Conservation (phyloP, 2,329 filamentous ascomycete species). For the Tolypocladium paradoxum region DNA sequence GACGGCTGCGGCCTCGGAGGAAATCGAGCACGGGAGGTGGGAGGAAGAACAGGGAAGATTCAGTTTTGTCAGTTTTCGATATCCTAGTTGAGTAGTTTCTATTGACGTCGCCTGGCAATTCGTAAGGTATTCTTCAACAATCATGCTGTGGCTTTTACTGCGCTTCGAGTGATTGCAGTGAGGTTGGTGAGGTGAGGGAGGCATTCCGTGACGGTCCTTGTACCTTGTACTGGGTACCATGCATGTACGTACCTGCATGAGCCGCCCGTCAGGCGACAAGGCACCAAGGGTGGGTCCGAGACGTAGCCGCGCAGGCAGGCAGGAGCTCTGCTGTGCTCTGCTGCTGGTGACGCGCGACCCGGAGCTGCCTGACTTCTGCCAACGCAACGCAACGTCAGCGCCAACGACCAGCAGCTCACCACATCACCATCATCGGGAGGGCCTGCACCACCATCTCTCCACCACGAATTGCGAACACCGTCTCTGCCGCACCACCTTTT, state of each 20-base stretch:
- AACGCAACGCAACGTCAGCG: constrained; percentile 1
- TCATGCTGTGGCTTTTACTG: no score
- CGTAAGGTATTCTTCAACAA: not conserved
- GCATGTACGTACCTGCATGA: not conserved
- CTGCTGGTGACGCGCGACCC: not conserved
- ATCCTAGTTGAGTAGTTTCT: not conserved
- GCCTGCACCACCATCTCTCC: not conserved
- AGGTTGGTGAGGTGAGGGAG: no score
- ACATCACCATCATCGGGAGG: not conserved
- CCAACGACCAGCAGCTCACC: not conserved
- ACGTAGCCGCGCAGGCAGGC: not conserved
- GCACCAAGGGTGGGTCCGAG: not conserved
- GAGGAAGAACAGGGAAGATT: not conserved
- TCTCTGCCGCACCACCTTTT: not conserved
- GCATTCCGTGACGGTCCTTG: no score
- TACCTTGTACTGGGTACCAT: no score
- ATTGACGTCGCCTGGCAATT: not conserved
- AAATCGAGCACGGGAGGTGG: not conserved
- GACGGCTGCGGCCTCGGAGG: not conserved
- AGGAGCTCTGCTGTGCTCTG: not conserved
- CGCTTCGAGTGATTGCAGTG: no score
- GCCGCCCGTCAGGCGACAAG: not conserved
- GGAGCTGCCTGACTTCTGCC: not conserved
- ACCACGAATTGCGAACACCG: not conserved
- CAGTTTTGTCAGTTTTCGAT: not conserved